These are phyloP conservation scores for Lactarius hatsudake DNA, from an alignment of 768 basidiomycete species.

Conservation along the genomic window DNA sequence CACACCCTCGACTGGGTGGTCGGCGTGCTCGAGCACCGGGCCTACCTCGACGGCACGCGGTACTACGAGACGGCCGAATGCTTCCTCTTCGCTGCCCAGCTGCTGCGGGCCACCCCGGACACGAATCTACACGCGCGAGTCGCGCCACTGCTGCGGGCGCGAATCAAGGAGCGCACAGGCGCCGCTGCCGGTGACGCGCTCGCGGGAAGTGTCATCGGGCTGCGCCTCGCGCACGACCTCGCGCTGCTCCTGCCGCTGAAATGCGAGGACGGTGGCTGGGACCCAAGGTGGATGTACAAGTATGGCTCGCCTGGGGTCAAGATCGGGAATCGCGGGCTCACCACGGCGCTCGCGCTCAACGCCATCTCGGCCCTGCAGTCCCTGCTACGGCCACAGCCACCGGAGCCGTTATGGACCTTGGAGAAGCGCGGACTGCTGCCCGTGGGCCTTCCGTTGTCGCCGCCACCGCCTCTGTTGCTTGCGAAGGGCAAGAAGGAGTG, in stretches of 20 bases:
- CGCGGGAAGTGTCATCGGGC: conserved; percentile 41
- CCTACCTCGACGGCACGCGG: conserved; percentile 52
- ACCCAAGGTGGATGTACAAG: conserved; percentile 54
- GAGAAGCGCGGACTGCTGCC: too few species aligned
- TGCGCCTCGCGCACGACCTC: conserved; percentile 45
- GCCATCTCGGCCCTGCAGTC: conserved; percentile 40
- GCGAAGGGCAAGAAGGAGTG: not conserved
- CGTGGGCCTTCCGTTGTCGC: not conserved
- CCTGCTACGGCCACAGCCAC: not conserved
- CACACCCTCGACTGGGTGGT: conserved; percentile 48
- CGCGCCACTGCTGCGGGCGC: conserved; percentile 42
- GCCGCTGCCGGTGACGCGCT: conserved; percentile 45
- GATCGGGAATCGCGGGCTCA: conserved; percentile 54
- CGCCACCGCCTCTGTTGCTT: not conserved
- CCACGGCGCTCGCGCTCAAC: conserved; percentile 52
- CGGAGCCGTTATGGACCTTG: too few species aligned
- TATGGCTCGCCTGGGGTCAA: conserved; percentile 47
- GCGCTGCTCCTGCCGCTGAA: conserved; percentile 46
- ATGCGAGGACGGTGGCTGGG: conserved; percentile 55
- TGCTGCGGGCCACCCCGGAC: conserved; percentile 39
- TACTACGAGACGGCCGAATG: conserved; percentile 54
- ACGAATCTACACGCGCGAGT: conserved; percentile 37
- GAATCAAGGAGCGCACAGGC: conserved; percentile 50
- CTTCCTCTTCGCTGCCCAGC: conserved; percentile 49
- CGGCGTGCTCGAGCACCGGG: conserved; percentile 49